phyloP scores from a whole-genome alignment of 2,329 filamentous ascomycete species.

The Ascochyta koolunga region DNA sequence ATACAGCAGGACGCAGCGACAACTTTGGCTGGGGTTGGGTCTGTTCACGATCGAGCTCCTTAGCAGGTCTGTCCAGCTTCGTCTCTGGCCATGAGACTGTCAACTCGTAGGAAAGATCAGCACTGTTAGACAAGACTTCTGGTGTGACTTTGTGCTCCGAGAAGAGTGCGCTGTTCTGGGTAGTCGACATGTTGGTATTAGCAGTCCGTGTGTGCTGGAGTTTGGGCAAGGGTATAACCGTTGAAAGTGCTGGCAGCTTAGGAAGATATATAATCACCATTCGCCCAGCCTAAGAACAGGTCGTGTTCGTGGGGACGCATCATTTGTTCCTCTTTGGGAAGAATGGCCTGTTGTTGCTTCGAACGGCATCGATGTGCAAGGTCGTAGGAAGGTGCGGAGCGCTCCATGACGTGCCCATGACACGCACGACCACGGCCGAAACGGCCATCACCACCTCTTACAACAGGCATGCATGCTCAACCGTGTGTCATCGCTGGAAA shows the following conservation, averaged over 20 bases:
- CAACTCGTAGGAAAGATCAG: conserved; percentile 19
- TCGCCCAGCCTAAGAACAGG: neutral
- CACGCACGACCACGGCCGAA: neutral
- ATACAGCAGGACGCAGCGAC: conserved; percentile 18
- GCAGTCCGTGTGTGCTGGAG: neutral
- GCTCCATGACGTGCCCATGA: conserved; percentile 11
- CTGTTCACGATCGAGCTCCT: conserved; percentile 21
- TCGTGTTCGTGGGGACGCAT: neutral
- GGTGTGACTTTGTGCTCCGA: conserved; percentile 25
- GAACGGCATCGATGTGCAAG: conserved; percentile 2
- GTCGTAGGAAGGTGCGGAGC: neutral
- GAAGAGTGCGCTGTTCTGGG: conserved; percentile 6
- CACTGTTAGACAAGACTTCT: conserved; percentile 20
- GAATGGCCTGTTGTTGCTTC: conserved; percentile 9
- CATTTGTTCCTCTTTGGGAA: neutral
- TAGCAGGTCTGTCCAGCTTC: conserved; percentile 18
- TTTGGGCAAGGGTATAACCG: neutral
- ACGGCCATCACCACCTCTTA: neutral
- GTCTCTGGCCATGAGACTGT: conserved; percentile 22
- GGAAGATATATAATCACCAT: neutral
- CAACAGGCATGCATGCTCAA: neutral
- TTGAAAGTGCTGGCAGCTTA: neutral
- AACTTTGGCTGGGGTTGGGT: conserved; percentile 27
- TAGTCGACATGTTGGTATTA: neutral
- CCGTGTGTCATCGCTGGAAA: conserved; percentile 1